Percentiles rank a stretch among this genome's conserved stretches.
Evolutionary conservation across 1,284 basidiomycete genomes (phyloP).

Genomic region (Cutaneotrichosporon cavernicola): DNA sequence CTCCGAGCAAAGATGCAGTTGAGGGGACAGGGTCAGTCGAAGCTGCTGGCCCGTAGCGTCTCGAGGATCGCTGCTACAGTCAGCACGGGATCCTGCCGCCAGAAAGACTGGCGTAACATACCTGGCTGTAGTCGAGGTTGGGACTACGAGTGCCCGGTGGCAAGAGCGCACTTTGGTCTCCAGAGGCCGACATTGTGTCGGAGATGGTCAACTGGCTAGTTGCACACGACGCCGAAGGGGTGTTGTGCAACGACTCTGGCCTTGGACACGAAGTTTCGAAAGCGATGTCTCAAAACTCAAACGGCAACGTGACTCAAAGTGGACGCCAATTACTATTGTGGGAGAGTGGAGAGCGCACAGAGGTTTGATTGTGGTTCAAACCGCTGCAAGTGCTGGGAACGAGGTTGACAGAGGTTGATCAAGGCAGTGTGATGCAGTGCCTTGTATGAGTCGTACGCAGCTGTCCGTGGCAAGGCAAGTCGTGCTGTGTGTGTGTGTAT

Average conservation of each 20-base stretch:
- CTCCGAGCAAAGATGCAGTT: conserved; percentile 32
- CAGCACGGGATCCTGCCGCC: background rate
- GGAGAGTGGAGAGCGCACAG: background rate
- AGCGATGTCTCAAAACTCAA: background rate
- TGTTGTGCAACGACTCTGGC: background rate
- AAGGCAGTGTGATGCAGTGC: background rate
- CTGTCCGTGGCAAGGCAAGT: background rate
- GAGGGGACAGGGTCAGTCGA: conserved; percentile 31
- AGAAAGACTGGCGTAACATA: background rate
- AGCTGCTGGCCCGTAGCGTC: conserved; percentile 42
- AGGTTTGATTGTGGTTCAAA: background rate
- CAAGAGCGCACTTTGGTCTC: conserved; percentile 11
- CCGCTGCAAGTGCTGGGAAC: background rate
- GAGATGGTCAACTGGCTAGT: background rate
- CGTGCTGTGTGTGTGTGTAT: background rate
- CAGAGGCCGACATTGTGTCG: conserved; percentile 3
- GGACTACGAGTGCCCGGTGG: background rate
- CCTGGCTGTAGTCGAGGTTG: conserved; percentile 16
- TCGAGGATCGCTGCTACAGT: conserved; percentile 7
- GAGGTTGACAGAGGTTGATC: background rate
- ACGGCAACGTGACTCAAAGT: background rate
- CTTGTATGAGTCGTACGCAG: background rate
- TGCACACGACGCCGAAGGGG: background rate
- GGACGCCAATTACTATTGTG: background rate
- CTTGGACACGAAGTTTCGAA: background rate